Conservation (phyloP, 345 rosid species). For the Linum usitatissimum region DNA sequence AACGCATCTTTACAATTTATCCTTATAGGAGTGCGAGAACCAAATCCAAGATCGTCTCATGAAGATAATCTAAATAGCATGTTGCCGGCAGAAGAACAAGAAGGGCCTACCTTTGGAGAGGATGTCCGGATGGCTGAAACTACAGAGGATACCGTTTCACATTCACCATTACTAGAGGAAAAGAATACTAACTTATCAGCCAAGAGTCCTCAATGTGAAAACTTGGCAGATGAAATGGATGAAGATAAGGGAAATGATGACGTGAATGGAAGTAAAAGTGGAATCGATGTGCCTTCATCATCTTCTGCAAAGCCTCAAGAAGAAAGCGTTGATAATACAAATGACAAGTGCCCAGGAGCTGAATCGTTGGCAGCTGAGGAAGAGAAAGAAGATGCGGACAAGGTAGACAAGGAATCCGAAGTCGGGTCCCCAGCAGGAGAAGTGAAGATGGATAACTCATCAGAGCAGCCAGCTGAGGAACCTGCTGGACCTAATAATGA, state of each 20-base stretch:
- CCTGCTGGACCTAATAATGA: conserved; percentile 2
- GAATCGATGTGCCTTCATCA: neutral
- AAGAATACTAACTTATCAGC: neutral
- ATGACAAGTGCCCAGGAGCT: neutral
- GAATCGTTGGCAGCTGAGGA: too few species aligned
- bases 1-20: neutral
- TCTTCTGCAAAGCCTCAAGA: neutral
- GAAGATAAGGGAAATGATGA: neutral
- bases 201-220: neutral
- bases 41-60: neutral
- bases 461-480: neutral
- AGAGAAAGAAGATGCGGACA: too few species aligned
- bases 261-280: neutral
- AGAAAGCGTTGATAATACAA: too few species aligned
- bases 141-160: neutral
- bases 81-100: conserved; percentile 5
- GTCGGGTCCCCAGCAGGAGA: too few species aligned
- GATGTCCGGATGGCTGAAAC: conserved; percentile 1
- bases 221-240: neutral
- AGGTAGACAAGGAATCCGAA: too few species aligned
- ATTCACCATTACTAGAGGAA: neutral
- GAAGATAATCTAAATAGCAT: neutral
- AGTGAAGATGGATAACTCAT: neutral
- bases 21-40: neutral
- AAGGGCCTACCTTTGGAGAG: conserved; percentile 1